Evolutionary conservation across 257 asterid genomes (phyloP), one percentile per base, ranked within the genome.

Genomic region (Lithospermum erythrorhizon): DNA sequence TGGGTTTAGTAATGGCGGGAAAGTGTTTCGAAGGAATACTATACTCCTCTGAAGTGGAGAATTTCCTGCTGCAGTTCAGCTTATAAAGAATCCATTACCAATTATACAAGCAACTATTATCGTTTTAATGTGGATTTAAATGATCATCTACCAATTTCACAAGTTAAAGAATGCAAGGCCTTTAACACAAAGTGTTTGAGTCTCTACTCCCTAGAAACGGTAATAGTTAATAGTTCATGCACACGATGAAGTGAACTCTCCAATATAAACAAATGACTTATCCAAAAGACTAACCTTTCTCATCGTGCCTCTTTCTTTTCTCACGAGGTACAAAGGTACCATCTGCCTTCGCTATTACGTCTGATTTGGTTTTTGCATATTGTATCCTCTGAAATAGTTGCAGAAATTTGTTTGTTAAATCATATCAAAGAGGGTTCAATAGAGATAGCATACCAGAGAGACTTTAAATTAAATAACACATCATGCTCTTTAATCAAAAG

Each of bases 281-380:
- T 52, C 67, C 41, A 49, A 47, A 49, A 32, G 69, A 1, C 64
- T 69, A 72, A 86, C 98, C 98, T 86, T 70, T 83, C 60, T 91
- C 98, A 25, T 91, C 96, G 3, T 79, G 94, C 94, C 81, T 91
- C 90, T 84, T 91, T 68, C 81, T 86, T 67, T 86, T 91, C 60
- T 88, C 96, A 68, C 98, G 82, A 61, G 98, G 96, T 22, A 84
- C 88, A 67, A 91, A 91, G 22, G 95, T 88, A 27, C 96, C 96
- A 77, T 88, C 96, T 0, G 95, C 82, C 82, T 91, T 91, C 0
- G 98, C 88, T 62, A 86, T 58, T 70, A 86, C 47, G 77, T 91
- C 98, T 1, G 98, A 91, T 78, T 91, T 91, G 15, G 98, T 79
- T 80, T 91, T 88, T 3, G 98, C 96, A 72, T 88, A 91, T 63